Evolutionary conservation across 257 asterid genomes (phyloP).

Genomic region (Mentha longifolia): DNA sequence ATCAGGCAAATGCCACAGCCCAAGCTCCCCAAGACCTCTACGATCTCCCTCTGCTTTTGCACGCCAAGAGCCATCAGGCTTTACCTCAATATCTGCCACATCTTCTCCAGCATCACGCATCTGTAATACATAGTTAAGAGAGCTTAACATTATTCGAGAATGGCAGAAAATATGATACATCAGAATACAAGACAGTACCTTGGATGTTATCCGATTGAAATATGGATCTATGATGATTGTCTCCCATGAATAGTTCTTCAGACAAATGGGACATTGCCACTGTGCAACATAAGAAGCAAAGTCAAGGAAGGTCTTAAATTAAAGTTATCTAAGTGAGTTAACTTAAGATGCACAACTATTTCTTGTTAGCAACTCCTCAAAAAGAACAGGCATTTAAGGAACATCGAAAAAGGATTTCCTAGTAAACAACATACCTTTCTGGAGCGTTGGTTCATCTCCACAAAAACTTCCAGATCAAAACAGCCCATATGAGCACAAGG

Average conservation of each 20-base stretch:
- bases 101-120: slow-evolving; percentile 79
- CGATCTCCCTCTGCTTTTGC: slow-evolving; percentile 76
- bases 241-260: slow-evolving; percentile 91
- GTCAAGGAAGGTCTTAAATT: slow-evolving; percentile 7
- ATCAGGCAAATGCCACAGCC: slow-evolving; percentile 91
- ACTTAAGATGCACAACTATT: background rate
- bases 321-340: slow-evolving; percentile 1
- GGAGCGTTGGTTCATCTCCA: slow-evolving; percentile 94
- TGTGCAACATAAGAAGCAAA: slow-evolving; percentile 46
- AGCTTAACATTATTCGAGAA: slow-evolving; percentile 21
- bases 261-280: slow-evolving; percentile 99
- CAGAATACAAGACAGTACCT: slow-evolving; percentile 52
- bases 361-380: slow-evolving; percentile 2
- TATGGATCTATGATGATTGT: slow-evolving; percentile 86
- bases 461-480: slow-evolving; percentile 90
- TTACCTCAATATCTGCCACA: slow-evolving; percentile 90
- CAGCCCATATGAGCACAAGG: slow-evolving; percentile 98
- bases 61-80: slow-evolving; percentile 99
- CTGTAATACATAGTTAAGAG: slow-evolving; percentile 42
- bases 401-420: background rate
- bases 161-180: slow-evolving; percentile 16
- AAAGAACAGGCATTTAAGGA: slow-evolving; percentile 2
- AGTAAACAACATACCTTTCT: slow-evolving; percentile 67
- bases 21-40: slow-evolving; percentile 78
- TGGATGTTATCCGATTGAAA: slow-evolving; percentile 74